phyloP scores from a whole-genome alignment of 139 green algal species.

The Picochlorum sp. region DNA sequence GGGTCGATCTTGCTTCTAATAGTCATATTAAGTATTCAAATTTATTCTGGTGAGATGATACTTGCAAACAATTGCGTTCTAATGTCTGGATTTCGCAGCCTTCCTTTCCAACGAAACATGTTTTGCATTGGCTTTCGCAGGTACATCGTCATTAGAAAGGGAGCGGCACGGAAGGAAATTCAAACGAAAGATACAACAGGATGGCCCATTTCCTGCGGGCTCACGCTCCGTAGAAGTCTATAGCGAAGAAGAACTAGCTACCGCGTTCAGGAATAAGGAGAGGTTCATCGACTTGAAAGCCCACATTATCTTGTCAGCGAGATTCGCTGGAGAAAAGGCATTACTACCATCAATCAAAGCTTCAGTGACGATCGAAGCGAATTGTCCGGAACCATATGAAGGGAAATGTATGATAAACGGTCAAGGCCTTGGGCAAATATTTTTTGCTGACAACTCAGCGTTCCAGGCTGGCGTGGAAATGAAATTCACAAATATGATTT shows the following conservation, averaged over 20 bases:
- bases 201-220: neutral
- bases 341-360: slow-evolving; percentile 16
- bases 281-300: slow-evolving; percentile 7
- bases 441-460: slow-evolving; percentile 19
- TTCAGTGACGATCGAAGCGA: slow-evolving; percentile 9
- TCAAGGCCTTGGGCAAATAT: neutral
- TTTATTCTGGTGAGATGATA: too few species aligned
- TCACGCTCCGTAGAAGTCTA: neutral
- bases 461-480: slow-evolving; percentile 13
- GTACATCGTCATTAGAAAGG: too few species aligned
- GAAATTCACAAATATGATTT: slow-evolving; percentile 18
- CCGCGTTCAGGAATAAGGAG: slow-evolving; percentile 9
- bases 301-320: slow-evolving; percentile 12
- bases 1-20: too few species aligned
- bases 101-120: too few species aligned
- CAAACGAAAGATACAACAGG: neutral
- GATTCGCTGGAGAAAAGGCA: slow-evolving; percentile 5
- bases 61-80: too few species aligned
- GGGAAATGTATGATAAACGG: slow-evolving; percentile 20
- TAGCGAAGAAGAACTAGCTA: slow-evolving; percentile 10
- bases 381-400: slow-evolving; percentile 13
- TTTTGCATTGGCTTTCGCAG: too few species aligned
- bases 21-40: too few species aligned
- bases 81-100: too few species aligned
- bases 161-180: neutral